These are phyloP conservation scores for Mrakiaceae sp. DNA, from an alignment of 1,284 basidiomycete genomes.

Conservation along the genomic window DNA sequence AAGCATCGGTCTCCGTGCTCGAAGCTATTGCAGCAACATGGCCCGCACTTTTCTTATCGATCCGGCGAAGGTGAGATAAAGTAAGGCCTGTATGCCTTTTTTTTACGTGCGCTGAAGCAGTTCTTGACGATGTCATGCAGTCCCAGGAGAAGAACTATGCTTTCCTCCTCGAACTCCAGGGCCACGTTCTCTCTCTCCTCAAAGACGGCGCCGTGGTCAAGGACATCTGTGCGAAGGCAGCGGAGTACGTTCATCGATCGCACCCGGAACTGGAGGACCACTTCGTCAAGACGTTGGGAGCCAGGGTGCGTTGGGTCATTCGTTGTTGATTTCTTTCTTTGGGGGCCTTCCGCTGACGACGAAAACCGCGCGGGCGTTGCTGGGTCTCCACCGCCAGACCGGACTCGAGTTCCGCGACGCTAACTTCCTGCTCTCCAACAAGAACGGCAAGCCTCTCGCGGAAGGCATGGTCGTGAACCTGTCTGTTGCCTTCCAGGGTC, in stretches of 20 bases:
- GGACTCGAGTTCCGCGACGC: conserved; percentile 92
- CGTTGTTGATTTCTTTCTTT: neutral
- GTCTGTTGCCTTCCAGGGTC: conserved; percentile 69
- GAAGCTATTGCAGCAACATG: conserved; percentile 82
- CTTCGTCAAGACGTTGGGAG: conserved; percentile 84
- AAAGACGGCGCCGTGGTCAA: conserved; percentile 67
- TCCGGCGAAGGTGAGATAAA: conserved; percentile 56
- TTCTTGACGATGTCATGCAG: conserved; percentile 26
- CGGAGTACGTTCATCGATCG: conserved; percentile 62
- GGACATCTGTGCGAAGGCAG: conserved; percentile 68
- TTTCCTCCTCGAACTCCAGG: conserved; percentile 65
- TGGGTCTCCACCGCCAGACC: conserved; percentile 43
- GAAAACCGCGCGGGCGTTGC: neutral
- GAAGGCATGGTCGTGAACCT: conserved; percentile 79
- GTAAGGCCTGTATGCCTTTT: neutral
- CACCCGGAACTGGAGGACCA: conserved; percentile 69
- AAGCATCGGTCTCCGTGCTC: conserved; percentile 82
- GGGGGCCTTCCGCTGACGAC: neutral
- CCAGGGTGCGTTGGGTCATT: conserved; percentile 48
- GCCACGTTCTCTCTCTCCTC: conserved; percentile 61
- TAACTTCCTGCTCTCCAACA: conserved; percentile 66
- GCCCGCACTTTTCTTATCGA: conserved; percentile 91
- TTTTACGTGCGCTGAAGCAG: neutral
- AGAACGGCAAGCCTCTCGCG: conserved; percentile 61
- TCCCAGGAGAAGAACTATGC: conserved; percentile 81